Conservation (phyloP, 129 eudicot genomes). For the Rutidosis leptorrhynchoides region DNA sequence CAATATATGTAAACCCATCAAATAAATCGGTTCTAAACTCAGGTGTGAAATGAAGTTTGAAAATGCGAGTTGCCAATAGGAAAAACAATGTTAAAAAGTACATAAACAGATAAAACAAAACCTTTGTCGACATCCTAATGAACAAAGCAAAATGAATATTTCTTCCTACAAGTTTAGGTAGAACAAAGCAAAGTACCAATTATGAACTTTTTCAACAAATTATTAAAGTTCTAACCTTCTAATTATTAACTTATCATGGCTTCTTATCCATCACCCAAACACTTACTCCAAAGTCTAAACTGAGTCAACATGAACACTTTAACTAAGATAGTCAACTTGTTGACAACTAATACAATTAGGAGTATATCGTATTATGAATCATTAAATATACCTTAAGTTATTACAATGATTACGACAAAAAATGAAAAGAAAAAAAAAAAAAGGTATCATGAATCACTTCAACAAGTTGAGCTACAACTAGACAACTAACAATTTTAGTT, state of each 20-base stretch:
- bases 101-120: not conserved
- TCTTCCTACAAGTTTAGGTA: not conserved
- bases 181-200: too few species aligned
- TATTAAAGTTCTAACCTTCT: too few species aligned
- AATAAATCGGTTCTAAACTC: not conserved
- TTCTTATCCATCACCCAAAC: not conserved
- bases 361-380: not conserved
- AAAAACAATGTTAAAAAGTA: conserved; percentile 7
- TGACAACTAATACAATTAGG: conserved; percentile 6
- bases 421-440: not conserved
- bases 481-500: not conserved
- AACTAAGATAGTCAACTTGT: not conserved
- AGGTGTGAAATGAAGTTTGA: conserved; percentile 24
- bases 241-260: not conserved
- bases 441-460: not conserved
- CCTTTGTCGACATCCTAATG: conserved; percentile 2
- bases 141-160: conserved; percentile 14
- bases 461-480: not conserved
- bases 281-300: conserved; percentile 6
- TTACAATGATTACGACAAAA: not conserved
- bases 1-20: too few species aligned
- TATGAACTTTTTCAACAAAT: too few species aligned
- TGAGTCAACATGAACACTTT: conserved; percentile 12
- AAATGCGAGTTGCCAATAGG: conserved; percentile 27
- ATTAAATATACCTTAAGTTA: not conserved